Conservation (phyloP, 2,329 filamentous ascomycete genomes). For the Zymoseptoria passerinii region DNA sequence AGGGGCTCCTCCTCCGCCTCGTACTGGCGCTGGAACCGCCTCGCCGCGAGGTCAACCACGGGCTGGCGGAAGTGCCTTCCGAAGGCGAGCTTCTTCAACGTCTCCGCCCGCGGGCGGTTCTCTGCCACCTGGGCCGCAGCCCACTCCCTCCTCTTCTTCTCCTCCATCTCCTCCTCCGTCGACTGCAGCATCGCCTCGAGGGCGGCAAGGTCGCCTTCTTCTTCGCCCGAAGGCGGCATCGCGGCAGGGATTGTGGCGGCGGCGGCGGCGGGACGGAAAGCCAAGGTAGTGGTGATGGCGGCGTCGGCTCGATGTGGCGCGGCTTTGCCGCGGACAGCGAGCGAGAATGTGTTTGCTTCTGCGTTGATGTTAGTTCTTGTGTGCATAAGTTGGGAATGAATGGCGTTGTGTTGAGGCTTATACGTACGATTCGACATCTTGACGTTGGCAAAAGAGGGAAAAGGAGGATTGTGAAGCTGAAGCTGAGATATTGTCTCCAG, state of each 20-base stretch:
- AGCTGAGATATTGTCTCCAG: neutral
- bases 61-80: neutral
- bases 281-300: neutral
- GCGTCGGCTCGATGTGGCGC: neutral
- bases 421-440: neutral
- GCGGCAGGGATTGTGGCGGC: neutral
- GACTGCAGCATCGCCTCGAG: neutral
- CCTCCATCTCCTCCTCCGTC: neutral
- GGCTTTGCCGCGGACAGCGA: neutral
- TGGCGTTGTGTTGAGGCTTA: neutral
- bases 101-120: neutral
- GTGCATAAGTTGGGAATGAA: neutral
- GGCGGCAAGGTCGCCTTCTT: neutral
- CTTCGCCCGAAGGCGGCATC: neutral
- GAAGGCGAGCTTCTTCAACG: neutral
- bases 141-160: neutral
- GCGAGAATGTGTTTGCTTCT: neutral
- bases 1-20: neutral
- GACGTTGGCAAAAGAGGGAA: neutral
- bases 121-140: neutral
- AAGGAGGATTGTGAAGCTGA: neutral
- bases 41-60: neutral
- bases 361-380: neutral
- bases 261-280: neutral
- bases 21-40: neutral